Base-by-base conservation (phyloP, 345 rosid species). In the Euclidium syriacum region DNA sequence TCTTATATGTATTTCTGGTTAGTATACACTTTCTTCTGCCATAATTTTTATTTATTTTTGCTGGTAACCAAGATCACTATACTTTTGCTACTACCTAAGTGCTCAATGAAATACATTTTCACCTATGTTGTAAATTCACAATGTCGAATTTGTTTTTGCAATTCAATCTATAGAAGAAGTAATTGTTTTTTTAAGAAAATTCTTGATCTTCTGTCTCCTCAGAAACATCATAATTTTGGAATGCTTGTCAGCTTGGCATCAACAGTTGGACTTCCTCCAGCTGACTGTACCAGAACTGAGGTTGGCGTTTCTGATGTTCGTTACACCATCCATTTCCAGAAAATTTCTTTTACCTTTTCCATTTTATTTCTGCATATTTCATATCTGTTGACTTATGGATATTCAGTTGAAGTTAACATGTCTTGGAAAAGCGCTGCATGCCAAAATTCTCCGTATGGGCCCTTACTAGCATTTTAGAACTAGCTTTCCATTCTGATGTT, bases 151-250 rank as follows among this genome's bases (percentile, higher is more conserved):
- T 44, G 34, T 35, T 35, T 30, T 53, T 53, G 18, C 52, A 48
- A 47, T 41, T 47, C 14, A 24, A 12, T 20, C 20, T 41, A 18
- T 12, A 35, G 29, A 23, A 39, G 15, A 2, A 44, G 26, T n/a
- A n/a, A 70, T 16, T 10, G 23, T 36, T 19, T 49, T 22, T 14
- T 3, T 50, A 4, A 55, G 10, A 14, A 49, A 8, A 4, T 50
- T 39, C 15, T 56, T 42, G n/a, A 5, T 57, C 33, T 5, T 50
- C 59, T 58, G 61, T 41, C 55, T 43, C 71, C 64, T 46, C 91
- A 92, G 98, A 74, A 82, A 67, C 83, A 85, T 53, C 54, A 67
- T 46, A 82, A 74, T 66, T 87, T 92, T 77, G 76, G 73, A 64
- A 78, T 72, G 68, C 72, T 84, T 67, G 78, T 84, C 75, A 58